A percentile compares a stretch with the other conserved stretches of the same genome.
Evolutionary conservation across 75 land plant species (phyloP).

Genomic region (Adiantum capillusveneris): DNA sequence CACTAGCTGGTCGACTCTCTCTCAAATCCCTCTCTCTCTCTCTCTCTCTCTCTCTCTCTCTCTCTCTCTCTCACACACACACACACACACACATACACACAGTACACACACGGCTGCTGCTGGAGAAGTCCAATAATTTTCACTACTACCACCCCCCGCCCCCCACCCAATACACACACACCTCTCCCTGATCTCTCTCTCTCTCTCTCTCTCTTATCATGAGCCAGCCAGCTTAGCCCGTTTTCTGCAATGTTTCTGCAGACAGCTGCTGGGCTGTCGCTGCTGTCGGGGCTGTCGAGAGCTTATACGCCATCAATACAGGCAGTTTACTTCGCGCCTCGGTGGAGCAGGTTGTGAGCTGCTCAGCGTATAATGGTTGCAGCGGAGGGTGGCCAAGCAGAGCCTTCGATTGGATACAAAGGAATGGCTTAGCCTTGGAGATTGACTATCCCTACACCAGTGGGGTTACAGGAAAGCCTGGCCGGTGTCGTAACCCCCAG

Average conservation of each 20-base stretch:
- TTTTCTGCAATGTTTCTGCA: background rate
- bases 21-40: background rate
- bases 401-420: slow-evolving; percentile 16
- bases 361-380: slow-evolving; percentile 24
- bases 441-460: too few relatives aligned
- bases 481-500: too few relatives aligned
- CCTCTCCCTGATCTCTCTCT: too few relatives aligned
- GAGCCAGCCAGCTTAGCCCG: background rate
- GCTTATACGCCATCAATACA: background rate
- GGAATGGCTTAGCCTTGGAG: slow-evolving; percentile 13
- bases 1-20: background rate
- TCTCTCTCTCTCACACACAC: too few relatives aligned
- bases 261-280: slow-evolving; percentile 19
- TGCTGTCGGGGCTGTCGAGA: slow-evolving; percentile 11
- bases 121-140: background rate
- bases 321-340: slow-evolving; percentile 13
- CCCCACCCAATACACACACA: background rate
- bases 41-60: background rate
- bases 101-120: too few relatives aligned
- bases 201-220: background rate
- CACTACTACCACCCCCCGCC: background rate
- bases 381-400: slow-evolving; percentile 20
- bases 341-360: slow-evolving; percentile 22
- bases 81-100: too few relatives aligned
- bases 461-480: too few relatives aligned